A percentile compares a stretch with the other conserved stretches of the same genome.
Evolutionary conservation across 2,329 filamentous ascomycete species (phyloP).

Genomic region (Metarhizium robertsii): DNA sequence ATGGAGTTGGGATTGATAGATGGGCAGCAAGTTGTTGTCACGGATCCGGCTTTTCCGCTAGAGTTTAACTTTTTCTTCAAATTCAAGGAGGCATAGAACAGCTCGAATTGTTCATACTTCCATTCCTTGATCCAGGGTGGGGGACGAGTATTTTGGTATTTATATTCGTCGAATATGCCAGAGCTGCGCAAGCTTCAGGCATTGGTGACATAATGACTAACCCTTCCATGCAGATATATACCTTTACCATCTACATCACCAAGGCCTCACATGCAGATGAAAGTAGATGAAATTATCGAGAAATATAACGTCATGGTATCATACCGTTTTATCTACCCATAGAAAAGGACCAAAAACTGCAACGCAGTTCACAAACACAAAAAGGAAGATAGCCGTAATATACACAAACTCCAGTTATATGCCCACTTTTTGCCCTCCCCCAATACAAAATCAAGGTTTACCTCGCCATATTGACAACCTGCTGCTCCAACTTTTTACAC

Average conservation of each 20-base stretch:
- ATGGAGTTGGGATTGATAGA: conserved; percentile 61
- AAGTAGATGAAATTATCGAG: background rate
- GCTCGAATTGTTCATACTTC: background rate
- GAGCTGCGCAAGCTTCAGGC: background rate
- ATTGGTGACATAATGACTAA: background rate
- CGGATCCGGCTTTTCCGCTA: conserved; percentile 79
- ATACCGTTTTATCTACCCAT: conserved; percentile 20
- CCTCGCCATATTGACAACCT: conserved; percentile 56
- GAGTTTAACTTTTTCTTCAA: conserved; percentile 50
- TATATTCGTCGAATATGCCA: background rate
- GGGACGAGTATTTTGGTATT: background rate
- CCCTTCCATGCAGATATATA: background rate
- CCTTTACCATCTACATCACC: background rate
- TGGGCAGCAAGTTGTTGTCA: conserved; percentile 85
- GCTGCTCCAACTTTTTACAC: conserved; percentile 63
- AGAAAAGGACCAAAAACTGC: background rate
- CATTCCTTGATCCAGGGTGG: background rate
- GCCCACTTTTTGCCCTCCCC: background rate
- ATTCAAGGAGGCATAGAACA: conserved; percentile 26
- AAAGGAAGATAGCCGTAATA: conserved; percentile 8
- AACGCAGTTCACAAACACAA: conserved; percentile 3
- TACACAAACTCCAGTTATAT: conserved; percentile 4
- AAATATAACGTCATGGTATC: conserved; percentile 20
- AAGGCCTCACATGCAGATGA: too few relatives aligned
- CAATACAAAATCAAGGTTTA: conserved; percentile 16